Percentiles rank a stretch among this genome's conserved stretches.
These are phyloP conservation scores for Arxiozyma slooffiae DNA, from an alignment of 1,139 yeast genomes.

Conservation along the genomic window DNA sequence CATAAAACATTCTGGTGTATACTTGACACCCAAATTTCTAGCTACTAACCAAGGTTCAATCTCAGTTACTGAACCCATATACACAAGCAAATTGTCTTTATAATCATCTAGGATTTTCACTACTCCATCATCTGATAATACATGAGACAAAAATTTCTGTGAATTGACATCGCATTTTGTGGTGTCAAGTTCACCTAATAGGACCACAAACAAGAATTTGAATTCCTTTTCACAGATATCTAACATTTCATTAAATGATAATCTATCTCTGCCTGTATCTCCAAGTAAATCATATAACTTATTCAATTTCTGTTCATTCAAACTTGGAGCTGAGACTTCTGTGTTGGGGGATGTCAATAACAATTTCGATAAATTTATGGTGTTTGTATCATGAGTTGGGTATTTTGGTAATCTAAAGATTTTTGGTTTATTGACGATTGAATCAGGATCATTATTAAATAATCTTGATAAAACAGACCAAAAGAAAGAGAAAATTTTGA, in stretches of 20 bases:
- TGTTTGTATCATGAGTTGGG: conserved; percentile 11
- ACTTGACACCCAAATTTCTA: conserved; percentile 22
- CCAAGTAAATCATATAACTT: conserved; percentile 4
- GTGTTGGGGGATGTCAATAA: not conserved
- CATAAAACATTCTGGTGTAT: conserved; percentile 31
- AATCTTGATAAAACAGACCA: conserved; percentile 5
- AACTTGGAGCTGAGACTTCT: not conserved
- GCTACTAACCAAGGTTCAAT: conserved; percentile 32
- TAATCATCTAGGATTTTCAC: conserved; percentile 18
- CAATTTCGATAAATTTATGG: not conserved
- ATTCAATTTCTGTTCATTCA: conserved; percentile 1
- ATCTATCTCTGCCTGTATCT: not conserved
- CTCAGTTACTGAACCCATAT: conserved; percentile 28
- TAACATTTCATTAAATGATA: conserved; percentile 28
- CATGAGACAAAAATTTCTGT: conserved; percentile 21
- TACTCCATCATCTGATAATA: conserved; percentile 24
- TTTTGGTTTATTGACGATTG: conserved; percentile 3
- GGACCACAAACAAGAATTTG: conserved; percentile 26
- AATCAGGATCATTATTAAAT: not conserved
- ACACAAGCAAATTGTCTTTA: conserved; percentile 26
- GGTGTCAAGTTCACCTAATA: conserved; percentile 24
- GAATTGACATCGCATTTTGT: conserved; percentile 18
- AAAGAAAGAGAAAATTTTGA: conserved; percentile 14
- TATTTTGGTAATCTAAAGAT: conserved; percentile 15
- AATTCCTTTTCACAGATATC: conserved; percentile 26